These are phyloP conservation scores for Candida arabinofermentans DNA, from an alignment of 805 yeast genomes.

Conservation along the genomic window DNA sequence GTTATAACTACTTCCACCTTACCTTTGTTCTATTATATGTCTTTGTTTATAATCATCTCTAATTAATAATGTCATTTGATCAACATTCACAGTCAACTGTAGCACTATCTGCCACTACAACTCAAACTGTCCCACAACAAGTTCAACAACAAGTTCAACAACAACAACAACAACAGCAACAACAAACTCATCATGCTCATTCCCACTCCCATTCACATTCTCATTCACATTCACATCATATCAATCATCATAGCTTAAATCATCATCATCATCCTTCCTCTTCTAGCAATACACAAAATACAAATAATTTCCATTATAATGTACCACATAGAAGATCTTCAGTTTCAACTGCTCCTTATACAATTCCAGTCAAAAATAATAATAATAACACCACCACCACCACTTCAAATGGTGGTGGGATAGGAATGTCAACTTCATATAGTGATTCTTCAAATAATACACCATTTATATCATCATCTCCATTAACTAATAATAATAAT, in stretches of 20 bases:
- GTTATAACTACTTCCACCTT: background rate
- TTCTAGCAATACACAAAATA: background rate
- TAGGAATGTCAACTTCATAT: background rate
- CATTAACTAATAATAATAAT: constrained; percentile 9
- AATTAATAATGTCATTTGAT: background rate
- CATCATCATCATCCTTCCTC: background rate
- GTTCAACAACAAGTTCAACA: constrained; percentile 13
- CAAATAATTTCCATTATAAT: constrained; percentile 13
- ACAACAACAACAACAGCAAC: constrained; percentile 4
- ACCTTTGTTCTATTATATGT: no score
- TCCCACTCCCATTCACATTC: constrained; percentile 5
- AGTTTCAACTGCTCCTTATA: constrained; percentile 34
- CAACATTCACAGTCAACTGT: constrained; percentile 1
- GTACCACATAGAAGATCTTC: constrained; percentile 33
- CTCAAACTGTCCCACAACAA: constrained; percentile 9
- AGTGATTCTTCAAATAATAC: constrained; percentile 1
- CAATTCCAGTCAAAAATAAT: constrained; percentile 29
- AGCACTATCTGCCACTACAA: background rate
- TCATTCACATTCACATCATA: background rate
- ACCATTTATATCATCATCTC: constrained; percentile 21
- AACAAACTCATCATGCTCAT: constrained; percentile 5
- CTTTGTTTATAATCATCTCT: no score
- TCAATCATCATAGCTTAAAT: background rate
- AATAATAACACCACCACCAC: no score
- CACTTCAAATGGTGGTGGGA: background rate